phyloP scores from a whole-genome alignment of 2,329 filamentous ascomycete species.

The Fusarium liriodendri region DNA sequence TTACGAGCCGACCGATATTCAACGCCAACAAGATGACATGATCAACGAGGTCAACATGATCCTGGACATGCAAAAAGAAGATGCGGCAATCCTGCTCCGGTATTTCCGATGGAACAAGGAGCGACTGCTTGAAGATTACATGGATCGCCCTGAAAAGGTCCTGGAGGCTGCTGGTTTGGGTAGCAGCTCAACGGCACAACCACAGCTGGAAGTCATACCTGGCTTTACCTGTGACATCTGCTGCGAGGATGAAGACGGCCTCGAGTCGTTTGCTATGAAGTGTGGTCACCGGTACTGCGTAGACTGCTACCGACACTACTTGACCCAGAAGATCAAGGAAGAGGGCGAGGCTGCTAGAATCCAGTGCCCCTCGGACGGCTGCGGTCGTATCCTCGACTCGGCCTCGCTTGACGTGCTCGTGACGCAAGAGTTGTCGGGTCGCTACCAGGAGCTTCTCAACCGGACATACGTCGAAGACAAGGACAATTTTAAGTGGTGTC shows the following conservation, averaged over 20 bases:
- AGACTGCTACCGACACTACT: conserved; percentile 91
- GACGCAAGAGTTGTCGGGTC: conserved; percentile 62
- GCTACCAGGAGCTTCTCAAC: conserved; percentile 88
- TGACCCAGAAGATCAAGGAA: conserved; percentile 91
- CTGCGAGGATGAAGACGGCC: conserved; percentile 83
- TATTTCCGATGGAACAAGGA: conserved; percentile 98
- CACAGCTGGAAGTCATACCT: conserved; percentile 75
- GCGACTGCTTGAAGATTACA: conserved; percentile 92
- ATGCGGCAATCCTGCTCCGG: conserved; percentile 88
- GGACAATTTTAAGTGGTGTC: conserved; percentile 96
- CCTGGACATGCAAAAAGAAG: conserved; percentile 87
- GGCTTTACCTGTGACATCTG: conserved; percentile 96
- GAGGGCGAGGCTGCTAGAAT: conserved; percentile 96
- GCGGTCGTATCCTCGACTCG: conserved; percentile 90
- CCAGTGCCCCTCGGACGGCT: conserved; percentile 89
- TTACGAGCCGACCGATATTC: conserved; percentile 82
- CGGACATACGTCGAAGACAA: conserved; percentile 98
- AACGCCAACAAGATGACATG: conserved; percentile 85
- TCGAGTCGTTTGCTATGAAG: conserved; percentile 92
- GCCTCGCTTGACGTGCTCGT: conserved; percentile 85
- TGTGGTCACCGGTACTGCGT: conserved; percentile 95
- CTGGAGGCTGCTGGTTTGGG: conserved; percentile 87
- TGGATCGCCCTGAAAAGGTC: conserved; percentile 85
- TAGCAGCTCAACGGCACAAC: conserved; percentile 68
- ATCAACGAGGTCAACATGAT: conserved; percentile 93